These are phyloP conservation scores for Jackrogersella minutella DNA, from an alignment of 495 filamentous ascomycete genomes.

Conservation along the genomic window DNA sequence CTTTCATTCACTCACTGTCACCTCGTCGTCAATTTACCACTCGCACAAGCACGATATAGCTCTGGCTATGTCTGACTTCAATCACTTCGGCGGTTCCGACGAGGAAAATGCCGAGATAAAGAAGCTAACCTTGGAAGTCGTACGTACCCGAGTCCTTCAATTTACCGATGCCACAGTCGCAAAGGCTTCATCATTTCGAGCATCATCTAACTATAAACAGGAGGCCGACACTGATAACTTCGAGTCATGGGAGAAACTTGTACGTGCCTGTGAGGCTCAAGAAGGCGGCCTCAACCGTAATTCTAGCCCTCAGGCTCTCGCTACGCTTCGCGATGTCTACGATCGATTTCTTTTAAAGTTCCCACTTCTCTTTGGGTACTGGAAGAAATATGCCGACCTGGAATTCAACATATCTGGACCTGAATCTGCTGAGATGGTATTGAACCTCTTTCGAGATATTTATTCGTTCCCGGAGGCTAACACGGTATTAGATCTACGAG, in stretches of 20 bases:
- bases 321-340: conserved; percentile 81
- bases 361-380: conserved; percentile 95
- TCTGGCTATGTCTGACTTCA: conserved; percentile 55
- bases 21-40: conserved; percentile 14
- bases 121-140: conserved; percentile 79
- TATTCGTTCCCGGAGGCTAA: background rate
- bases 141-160: conserved; percentile 55
- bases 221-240: conserved; percentile 88
- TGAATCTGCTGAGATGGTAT: conserved; percentile 97
- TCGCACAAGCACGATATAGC: background rate
- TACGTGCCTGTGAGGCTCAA: conserved; percentile 79
- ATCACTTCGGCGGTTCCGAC: conserved; percentile 75
- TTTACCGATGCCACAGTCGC: background rate
- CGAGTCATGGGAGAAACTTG: conserved; percentile 93
- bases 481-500: conserved; percentile 78
- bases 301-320: conserved; percentile 92
- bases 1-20: conserved; percentile 7
- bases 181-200: conserved; percentile 2
- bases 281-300: conserved; percentile 97
- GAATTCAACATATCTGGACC: conserved; percentile 97
- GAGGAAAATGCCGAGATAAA: conserved; percentile 87
- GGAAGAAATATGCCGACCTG: conserved; percentile 99
- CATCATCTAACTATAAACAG: conserved; percentile 43
- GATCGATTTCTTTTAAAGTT: conserved; percentile 96
- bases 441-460: conserved; percentile 17